Percentiles rank a stretch among this genome's conserved stretches.
Evolutionary conservation across 2,329 filamentous ascomycete species (phyloP).

Genomic region (Fusarium tupiense): DNA sequence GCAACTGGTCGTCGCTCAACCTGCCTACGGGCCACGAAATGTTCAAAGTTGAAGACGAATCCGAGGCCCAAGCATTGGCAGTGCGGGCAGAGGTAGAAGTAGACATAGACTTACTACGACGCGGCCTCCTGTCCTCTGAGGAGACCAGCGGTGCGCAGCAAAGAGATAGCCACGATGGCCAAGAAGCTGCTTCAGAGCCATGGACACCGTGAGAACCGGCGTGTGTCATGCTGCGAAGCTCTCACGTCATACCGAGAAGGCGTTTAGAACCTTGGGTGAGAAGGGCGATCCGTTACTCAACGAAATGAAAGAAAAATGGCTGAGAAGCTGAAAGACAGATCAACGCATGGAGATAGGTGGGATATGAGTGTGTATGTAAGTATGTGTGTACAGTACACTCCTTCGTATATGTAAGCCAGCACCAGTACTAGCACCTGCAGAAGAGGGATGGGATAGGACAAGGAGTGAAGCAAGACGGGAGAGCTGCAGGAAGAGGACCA

Average conservation of each 20-base stretch:
- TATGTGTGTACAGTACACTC: slow-evolving; percentile 23
- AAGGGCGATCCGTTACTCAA: slow-evolving; percentile 17
- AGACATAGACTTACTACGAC: slow-evolving; percentile 50
- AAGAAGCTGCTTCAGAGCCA: slow-evolving; percentile 52
- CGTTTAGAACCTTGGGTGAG: slow-evolving; percentile 18
- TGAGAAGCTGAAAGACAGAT: slow-evolving; percentile 9
- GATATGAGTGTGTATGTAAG: slow-evolving; percentile 31
- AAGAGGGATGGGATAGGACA: slow-evolving; percentile 37
- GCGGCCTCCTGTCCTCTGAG: slow-evolving; percentile 52
- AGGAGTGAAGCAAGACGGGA: slow-evolving; percentile 32
- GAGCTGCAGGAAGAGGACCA: slow-evolving; percentile 35
- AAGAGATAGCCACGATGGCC: slow-evolving; percentile 58
- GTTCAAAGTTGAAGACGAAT: slow-evolving; percentile 37
- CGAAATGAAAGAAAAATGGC: slow-evolving; percentile 3
- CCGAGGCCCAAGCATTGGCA: slow-evolving; percentile 30
- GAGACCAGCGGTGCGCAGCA: slow-evolving; percentile 57
- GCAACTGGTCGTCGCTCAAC: slow-evolving; percentile 43
- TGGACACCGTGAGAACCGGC: slow-evolving; percentile 55
- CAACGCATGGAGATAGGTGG: slow-evolving; percentile 14
- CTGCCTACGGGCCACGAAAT: slow-evolving; percentile 43
- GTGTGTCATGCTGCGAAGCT: slow-evolving; percentile 52
- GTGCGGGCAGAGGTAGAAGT: slow-evolving; percentile 35
- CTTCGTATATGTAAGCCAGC: slow-evolving; percentile 35
- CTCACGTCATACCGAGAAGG: slow-evolving; percentile 41
- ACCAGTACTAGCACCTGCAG: slow-evolving; percentile 13